Evolutionary conservation across 2,329 filamentous ascomycete genomes (phyloP).

Genomic region (Xylaria sp.): DNA sequence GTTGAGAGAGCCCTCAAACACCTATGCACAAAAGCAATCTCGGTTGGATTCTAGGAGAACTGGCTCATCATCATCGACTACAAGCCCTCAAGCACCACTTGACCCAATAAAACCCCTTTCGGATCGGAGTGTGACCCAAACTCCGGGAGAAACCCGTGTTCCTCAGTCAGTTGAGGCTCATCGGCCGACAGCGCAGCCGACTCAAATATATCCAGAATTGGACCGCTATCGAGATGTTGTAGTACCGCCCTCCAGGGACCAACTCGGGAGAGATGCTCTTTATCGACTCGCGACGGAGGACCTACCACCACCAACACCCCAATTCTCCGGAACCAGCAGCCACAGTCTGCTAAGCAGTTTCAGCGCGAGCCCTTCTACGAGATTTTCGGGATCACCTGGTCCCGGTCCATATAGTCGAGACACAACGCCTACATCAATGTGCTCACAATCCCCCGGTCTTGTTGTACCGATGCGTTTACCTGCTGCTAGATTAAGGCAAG

Average conservation of each 20-base stretch:
- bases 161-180: slow-evolving; percentile 57
- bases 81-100: slow-evolving; percentile 53
- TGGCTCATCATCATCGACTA: slow-evolving; percentile 57
- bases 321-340: slow-evolving; percentile 69
- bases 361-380: slow-evolving; percentile 78
- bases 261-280: slow-evolving; percentile 58
- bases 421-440: slow-evolving; percentile 81
- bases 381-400: slow-evolving; percentile 77
- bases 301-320: slow-evolving; percentile 73
- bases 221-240: slow-evolving; percentile 68
- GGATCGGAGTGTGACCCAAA: slow-evolving; percentile 57
- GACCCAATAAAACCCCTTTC: slow-evolving; percentile 53
- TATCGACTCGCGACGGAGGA: slow-evolving; percentile 71
- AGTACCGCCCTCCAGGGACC: slow-evolving; percentile 52
- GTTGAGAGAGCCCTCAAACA: slow-evolving; percentile 52
- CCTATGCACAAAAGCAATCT: slow-evolving; percentile 49
- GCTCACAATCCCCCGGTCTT: slow-evolving; percentile 76
- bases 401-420: slow-evolving; percentile 79
- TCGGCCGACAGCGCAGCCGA: slow-evolving; percentile 54
- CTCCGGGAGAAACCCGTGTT: slow-evolving; percentile 57
- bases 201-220: slow-evolving; percentile 68
- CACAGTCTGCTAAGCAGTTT: slow-evolving; percentile 64
- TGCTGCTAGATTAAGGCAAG: slow-evolving; percentile 62
- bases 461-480: slow-evolving; percentile 61
- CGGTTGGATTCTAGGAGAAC: slow-evolving; percentile 53